These are phyloP conservation scores for Fraxinus velutina DNA, from an alignment of 305 asterid genomes.

Conservation along the genomic window DNA sequence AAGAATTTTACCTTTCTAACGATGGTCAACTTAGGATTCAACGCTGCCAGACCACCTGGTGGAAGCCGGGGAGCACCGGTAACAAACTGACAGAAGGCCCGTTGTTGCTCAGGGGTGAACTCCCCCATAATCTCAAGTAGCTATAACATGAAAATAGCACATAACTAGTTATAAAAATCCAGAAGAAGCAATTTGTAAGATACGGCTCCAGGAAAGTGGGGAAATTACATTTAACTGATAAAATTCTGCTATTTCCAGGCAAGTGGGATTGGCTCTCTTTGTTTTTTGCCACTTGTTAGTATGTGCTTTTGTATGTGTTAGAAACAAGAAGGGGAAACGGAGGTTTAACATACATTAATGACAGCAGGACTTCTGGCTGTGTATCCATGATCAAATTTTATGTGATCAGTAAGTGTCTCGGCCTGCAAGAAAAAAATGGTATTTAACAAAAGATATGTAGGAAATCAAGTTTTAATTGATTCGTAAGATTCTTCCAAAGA, in stretches of 20 bases:
- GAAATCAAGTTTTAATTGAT: slow-evolving; percentile 14
- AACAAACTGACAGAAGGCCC: slow-evolving; percentile 97
- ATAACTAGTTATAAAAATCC: neutral
- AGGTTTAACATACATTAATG: slow-evolving; percentile 46
- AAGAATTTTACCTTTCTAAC: slow-evolving; percentile 75
- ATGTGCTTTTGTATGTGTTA: neutral
- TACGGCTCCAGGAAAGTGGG: neutral
- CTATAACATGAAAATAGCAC: slow-evolving; percentile 36
- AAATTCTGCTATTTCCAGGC: neutral
- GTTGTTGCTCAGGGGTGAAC: slow-evolving; percentile 88
- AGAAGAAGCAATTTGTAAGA: neutral
- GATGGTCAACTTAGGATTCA: slow-evolving; percentile 93
- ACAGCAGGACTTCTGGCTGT: slow-evolving; percentile 93
- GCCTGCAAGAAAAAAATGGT: slow-evolving; percentile 51
- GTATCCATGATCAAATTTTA: slow-evolving; percentile 97
- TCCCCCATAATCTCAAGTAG: slow-evolving; percentile 96
- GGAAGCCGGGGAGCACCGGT: slow-evolving; percentile 99
- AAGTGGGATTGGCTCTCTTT: neutral
- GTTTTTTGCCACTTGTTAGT: neutral
- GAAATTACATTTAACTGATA: neutral
- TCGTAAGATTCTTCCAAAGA: slow-evolving; percentile 8
- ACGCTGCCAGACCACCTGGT: slow-evolving; percentile 90
- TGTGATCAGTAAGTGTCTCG: slow-evolving; percentile 79
- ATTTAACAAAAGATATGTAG: slow-evolving; percentile 22
- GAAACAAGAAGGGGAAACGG: neutral